These are phyloP conservation scores for Cordyceps fumosorosea DNA, from an alignment of 2,329 filamentous ascomycete genomes.

Conservation along the genomic window DNA sequence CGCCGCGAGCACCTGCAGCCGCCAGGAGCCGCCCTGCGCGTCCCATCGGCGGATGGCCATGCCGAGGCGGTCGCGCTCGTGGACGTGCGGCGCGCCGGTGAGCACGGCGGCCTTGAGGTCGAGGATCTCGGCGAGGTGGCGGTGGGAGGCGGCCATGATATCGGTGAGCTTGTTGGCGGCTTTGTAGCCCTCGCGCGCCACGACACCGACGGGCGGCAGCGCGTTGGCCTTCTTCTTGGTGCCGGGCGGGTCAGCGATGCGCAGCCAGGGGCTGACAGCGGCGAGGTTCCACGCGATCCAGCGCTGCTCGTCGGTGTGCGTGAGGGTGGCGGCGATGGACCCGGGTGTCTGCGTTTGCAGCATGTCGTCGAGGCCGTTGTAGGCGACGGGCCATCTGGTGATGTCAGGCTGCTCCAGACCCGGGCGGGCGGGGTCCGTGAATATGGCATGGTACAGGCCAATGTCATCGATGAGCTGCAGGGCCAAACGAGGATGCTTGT, in stretches of 20 bases:
- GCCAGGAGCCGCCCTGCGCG: conserved; percentile 55
- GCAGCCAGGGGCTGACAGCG: conserved; percentile 67
- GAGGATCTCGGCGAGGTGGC: conserved; percentile 58
- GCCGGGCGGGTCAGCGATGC: conserved; percentile 35
- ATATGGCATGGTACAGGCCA: conserved; percentile 64
- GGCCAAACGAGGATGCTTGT: conserved; percentile 52
- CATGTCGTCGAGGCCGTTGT: conserved; percentile 55
- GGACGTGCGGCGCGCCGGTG: conserved; percentile 36
- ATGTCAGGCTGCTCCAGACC: conserved; percentile 50
- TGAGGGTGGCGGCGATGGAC: conserved; percentile 46
- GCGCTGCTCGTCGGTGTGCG: conserved; percentile 56
- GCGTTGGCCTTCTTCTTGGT: conserved; percentile 42
- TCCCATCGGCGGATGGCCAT: conserved; percentile 73
- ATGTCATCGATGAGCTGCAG: conserved; percentile 61
- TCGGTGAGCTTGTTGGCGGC: conserved; percentile 68
- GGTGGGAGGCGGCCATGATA: conserved; percentile 57
- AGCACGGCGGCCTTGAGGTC: conserved; percentile 50
- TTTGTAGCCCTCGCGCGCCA: conserved; percentile 71
- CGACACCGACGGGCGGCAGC: conserved; percentile 42
- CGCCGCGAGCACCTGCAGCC: conserved; percentile 61
- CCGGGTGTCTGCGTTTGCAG: conserved; percentile 35
- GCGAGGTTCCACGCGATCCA: conserved; percentile 73
- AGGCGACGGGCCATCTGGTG: conserved; percentile 55
- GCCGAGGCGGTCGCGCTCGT: conserved; percentile 58
- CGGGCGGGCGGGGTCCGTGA: conserved; percentile 57